phyloP scores from a whole-genome alignment of 176 grass and related monocot species.

The Avena sativa region DNA sequence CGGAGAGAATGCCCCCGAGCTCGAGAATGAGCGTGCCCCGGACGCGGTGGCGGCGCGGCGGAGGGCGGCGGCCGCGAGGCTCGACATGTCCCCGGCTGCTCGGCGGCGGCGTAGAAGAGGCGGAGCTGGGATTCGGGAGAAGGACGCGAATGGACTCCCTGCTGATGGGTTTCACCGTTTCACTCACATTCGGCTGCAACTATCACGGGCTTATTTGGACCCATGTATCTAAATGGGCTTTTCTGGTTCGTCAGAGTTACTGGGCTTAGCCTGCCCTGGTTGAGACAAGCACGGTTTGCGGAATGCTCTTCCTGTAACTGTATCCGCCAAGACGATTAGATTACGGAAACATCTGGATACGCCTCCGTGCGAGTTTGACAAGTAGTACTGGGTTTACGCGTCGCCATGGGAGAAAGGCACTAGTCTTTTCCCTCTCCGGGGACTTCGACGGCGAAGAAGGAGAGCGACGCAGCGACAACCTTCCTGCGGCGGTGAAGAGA shows the following conservation, averaged over 20 bases:
- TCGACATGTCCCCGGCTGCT: conserved; percentile 53
- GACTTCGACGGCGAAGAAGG: conserved; percentile 2
- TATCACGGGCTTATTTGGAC: conserved; percentile 7
- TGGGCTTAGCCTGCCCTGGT: conserved; percentile 6
- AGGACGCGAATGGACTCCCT: neutral
- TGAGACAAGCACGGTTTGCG: neutral
- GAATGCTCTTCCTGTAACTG: neutral
- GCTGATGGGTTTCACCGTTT: conserved; percentile 8
- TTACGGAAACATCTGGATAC: neutral
- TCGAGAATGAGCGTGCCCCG: neutral
- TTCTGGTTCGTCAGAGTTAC: neutral
- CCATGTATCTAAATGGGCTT: conserved; percentile 17
- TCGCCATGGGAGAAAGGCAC: conserved; percentile 5
- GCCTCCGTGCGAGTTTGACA: neutral
- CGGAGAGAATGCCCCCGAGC: neutral
- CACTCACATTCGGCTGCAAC: neutral
- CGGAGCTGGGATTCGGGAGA: neutral
- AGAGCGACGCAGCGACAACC: neutral
- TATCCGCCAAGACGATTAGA: neutral
- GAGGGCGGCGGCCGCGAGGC: conserved; percentile 42
- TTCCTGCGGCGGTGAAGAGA: conserved; percentile 15
- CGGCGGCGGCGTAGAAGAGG: conserved; percentile 32
- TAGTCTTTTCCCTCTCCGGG: neutral
- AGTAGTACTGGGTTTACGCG: conserved; percentile 7
- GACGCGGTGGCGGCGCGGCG: conserved; percentile 21